Evolutionary conservation across 345 rosid species (phyloP).

Genomic region (Luvunga scandens): DNA sequence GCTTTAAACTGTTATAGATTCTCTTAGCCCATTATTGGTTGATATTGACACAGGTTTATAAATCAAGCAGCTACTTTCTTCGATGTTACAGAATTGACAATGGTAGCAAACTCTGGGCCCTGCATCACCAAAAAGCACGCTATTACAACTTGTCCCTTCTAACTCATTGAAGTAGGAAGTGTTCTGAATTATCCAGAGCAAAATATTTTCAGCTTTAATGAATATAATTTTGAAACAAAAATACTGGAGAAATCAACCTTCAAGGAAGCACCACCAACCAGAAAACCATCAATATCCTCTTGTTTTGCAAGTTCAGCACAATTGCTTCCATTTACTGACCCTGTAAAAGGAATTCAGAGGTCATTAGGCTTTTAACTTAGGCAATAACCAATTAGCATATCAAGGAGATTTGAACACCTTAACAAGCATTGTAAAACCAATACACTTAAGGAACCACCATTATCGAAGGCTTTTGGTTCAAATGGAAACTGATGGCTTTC

Average conservation of each 20-base stretch:
- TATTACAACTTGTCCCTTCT: slow-evolving; percentile 1
- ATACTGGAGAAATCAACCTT: slow-evolving; percentile 46
- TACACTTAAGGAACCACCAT: background rate
- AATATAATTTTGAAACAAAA: background rate
- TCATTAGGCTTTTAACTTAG: background rate
- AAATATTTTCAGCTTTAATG: background rate
- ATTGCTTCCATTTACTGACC: slow-evolving; percentile 95
- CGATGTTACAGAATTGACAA: slow-evolving; percentile 80
- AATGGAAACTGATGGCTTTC: background rate
- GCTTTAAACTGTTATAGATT: slow-evolving; percentile 16
- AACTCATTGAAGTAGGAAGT: background rate
- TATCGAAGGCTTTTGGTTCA: background rate
- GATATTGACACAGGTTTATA: background rate
- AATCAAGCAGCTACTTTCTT: slow-evolving; percentile 88
- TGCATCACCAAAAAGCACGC: slow-evolving; percentile 29
- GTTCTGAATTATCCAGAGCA: background rate
- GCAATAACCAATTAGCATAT: background rate
- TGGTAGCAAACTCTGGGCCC: slow-evolving; percentile 97
- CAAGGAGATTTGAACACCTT: background rate
- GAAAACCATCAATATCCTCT: slow-evolving; percentile 98
- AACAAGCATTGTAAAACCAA: background rate
- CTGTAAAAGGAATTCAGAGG: slow-evolving; percentile 31
- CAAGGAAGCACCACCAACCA: slow-evolving; percentile 98
- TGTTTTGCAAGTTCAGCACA: slow-evolving; percentile 88
- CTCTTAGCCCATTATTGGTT: slow-evolving; percentile 9